These are phyloP conservation scores for Trematosphaeria pertusa DNA, from an alignment of 2,329 filamentous ascomycete genomes.

Conservation along the genomic window DNA sequence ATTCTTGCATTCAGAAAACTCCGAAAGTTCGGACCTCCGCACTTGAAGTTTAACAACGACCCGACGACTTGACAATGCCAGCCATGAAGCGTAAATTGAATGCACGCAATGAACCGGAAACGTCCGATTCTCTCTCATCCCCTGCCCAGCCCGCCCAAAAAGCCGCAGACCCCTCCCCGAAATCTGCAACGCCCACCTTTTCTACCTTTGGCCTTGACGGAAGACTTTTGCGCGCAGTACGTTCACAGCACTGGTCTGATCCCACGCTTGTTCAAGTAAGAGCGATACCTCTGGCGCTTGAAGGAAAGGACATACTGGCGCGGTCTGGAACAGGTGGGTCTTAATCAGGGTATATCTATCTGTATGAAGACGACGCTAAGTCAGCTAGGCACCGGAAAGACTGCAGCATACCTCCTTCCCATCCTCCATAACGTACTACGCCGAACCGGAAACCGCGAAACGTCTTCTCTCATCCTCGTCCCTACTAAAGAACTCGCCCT, in stretches of 20 bases:
- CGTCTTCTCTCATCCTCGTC: constrained; percentile 85
- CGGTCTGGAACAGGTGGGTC: constrained; percentile 94
- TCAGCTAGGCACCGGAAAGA: constrained; percentile 98
- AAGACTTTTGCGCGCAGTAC: constrained; percentile 83
- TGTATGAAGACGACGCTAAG: no score
- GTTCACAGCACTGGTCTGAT: constrained; percentile 80
- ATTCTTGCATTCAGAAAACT: no score
- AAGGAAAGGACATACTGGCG: constrained; percentile 88
- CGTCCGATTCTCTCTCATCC: constrained; percentile 25
- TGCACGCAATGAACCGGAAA: constrained; percentile 55
- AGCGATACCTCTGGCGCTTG: constrained; percentile 85
- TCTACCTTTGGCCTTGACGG: constrained; percentile 80
- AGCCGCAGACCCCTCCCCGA: no score
- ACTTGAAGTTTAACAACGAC: no score
- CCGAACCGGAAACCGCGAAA: constrained; percentile 72
- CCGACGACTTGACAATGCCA: no score
- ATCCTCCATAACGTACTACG: constrained; percentile 85
- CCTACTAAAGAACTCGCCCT: constrained; percentile 94
- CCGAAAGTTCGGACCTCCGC: no score
- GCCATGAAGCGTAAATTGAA: constrained; percentile 62
- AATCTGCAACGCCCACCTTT: constrained; percentile 62
- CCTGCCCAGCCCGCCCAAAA: constrained; percentile 17
- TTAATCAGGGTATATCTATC: no score
- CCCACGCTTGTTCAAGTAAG: constrained; percentile 89
- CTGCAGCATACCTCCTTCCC: constrained; percentile 91